These are phyloP conservation scores for Suillus subaureus DNA, from an alignment of 768 basidiomycete species.

Conservation along the genomic window DNA sequence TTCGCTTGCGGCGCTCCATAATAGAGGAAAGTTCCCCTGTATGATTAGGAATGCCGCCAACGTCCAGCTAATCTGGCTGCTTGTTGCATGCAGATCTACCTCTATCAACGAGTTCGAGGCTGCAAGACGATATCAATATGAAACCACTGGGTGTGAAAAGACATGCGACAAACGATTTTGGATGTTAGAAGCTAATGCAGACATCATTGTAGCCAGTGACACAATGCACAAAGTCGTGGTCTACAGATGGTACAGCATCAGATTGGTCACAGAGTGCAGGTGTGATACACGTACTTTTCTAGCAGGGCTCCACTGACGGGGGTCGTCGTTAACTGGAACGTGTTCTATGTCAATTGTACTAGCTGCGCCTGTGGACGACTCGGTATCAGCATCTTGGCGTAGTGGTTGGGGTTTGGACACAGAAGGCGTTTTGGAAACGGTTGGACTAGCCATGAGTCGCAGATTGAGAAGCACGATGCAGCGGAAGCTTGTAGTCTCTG, in stretches of 20 bases:
- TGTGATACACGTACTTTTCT: conserved; percentile 48
- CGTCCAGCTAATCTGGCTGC: conserved; percentile 63
- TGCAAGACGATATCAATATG: conserved; percentile 25
- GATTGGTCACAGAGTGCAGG: not conserved
- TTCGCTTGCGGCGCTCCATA: conserved; percentile 74
- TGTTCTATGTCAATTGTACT: conserved; percentile 36
- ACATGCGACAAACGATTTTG: conserved; percentile 27
- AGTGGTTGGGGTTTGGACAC: not conserved
- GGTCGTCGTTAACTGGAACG: conserved; percentile 55
- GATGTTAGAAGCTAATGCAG: conserved; percentile 27
- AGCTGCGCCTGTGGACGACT: not conserved
- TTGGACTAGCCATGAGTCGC: not conserved
- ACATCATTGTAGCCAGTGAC: conserved; percentile 24
- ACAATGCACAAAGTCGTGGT: conserved; percentile 26
- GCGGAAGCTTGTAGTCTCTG: too few species aligned
- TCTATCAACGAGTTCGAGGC: conserved; percentile 68
- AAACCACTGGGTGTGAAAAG: not conserved
- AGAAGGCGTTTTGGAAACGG: not conserved
- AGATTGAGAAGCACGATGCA: not conserved
- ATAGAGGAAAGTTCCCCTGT: conserved; percentile 66
- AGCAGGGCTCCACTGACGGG: conserved; percentile 55
- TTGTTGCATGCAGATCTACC: conserved; percentile 59
- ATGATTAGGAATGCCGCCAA: conserved; percentile 71
- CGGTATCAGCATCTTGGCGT: not conserved
- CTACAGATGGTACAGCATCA: conserved; percentile 15